A percentile compares a stretch with the other conserved stretches of the same genome.
Conservation (phyloP, 805 yeast species). For the Teunomyces atbi region DNA sequence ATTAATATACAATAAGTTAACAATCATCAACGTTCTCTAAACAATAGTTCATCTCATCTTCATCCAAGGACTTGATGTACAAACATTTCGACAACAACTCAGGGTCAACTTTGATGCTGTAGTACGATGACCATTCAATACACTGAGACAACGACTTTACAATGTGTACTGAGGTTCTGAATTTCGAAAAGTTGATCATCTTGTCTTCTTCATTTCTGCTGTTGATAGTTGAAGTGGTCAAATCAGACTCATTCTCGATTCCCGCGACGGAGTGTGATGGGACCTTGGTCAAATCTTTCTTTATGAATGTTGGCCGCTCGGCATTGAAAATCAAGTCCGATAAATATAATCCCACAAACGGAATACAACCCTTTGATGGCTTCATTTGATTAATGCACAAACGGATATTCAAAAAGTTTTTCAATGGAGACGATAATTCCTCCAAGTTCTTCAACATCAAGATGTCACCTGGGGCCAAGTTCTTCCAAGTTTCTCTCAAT, state of each 20-base stretch:
- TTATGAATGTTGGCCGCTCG: slow-evolving; percentile 53
- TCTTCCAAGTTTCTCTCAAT: slow-evolving; percentile 70
- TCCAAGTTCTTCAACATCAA: slow-evolving; percentile 66
- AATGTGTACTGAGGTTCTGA: slow-evolving; percentile 70
- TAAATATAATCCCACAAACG: slow-evolving; percentile 83
- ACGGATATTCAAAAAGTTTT: slow-evolving; percentile 70
- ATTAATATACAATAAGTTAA: slow-evolving; percentile 1
- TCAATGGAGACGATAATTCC: slow-evolving; percentile 67
- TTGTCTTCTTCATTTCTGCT: slow-evolving; percentile 24
- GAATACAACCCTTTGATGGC: slow-evolving; percentile 76
- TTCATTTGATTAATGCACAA: slow-evolving; percentile 57
- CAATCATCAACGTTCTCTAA: slow-evolving; percentile 12
- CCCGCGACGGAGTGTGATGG: neutral
- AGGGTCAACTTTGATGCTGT: slow-evolving; percentile 51
- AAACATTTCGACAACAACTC: slow-evolving; percentile 81
- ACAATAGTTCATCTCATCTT: slow-evolving; percentile 61
- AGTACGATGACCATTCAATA: slow-evolving; percentile 81
- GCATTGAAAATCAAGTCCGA: slow-evolving; percentile 79
- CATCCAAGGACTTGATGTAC: slow-evolving; percentile 70
- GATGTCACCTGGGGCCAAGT: slow-evolving; percentile 69
- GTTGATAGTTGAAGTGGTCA: slow-evolving; percentile 11
- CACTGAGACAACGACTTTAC: slow-evolving; percentile 75
- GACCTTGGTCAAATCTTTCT: slow-evolving; percentile 8
- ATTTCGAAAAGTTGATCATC: slow-evolving; percentile 74
- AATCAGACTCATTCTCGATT: slow-evolving; percentile 6